phyloP scores from a whole-genome alignment of 768 basidiomycete genomes.

The Podaxis pistillaris region DNA sequence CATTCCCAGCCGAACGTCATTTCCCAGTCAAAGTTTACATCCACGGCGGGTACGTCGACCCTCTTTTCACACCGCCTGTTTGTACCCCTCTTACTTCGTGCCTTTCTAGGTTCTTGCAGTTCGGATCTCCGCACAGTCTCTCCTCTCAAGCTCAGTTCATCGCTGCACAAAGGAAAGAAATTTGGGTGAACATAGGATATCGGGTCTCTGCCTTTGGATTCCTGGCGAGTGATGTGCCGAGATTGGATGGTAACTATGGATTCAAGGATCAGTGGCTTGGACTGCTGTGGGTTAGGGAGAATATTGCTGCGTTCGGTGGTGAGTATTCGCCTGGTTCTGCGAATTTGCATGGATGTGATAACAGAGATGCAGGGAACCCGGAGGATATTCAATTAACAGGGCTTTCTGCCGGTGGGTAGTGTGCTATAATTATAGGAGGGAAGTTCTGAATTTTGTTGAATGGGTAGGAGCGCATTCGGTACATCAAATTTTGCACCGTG shows the following conservation, averaged over 20 bases:
- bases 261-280: conserved; percentile 86
- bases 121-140: conserved; percentile 69
- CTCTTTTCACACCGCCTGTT: not conserved
- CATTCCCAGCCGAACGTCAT: conserved; percentile 36
- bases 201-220: conserved; percentile 78
- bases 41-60: conserved; percentile 60
- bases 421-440: not conserved
- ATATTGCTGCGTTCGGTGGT: conserved; percentile 73
- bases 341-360: not conserved
- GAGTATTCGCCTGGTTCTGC: conserved; percentile 11
- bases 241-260: conserved; percentile 71
- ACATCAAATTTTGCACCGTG: conserved; percentile 72
- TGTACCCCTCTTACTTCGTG: not conserved
- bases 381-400: conserved; percentile 61
- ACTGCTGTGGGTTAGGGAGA: conserved; percentile 67
- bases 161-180: conserved; percentile 59
- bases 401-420: conserved; percentile 62
- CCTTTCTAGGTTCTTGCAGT: conserved; percentile 64
- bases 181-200: conserved; percentile 79
- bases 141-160: conserved; percentile 65
- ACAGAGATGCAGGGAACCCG: conserved; percentile 49
- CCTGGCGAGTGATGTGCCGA: conserved; percentile 61
- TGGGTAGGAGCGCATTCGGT: conserved; percentile 67
- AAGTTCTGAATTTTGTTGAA: not conserved
- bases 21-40: conserved; percentile 76